Evolutionary conservation across 2,329 filamentous ascomycete genomes (phyloP).

Genomic region (Xylariomycetidae sp.): DNA sequence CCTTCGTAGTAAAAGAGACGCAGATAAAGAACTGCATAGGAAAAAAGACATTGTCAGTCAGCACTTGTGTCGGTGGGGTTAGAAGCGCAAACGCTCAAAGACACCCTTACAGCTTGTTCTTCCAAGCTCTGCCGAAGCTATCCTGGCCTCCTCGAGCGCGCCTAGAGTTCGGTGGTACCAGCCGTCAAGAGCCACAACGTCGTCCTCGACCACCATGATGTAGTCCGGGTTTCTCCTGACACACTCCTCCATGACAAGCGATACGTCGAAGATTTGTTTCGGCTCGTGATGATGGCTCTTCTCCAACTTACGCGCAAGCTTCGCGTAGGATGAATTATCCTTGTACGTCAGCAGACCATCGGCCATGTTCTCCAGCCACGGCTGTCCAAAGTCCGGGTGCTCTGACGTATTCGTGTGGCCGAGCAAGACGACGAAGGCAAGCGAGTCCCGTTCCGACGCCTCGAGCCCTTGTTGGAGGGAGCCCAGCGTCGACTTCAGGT

Average conservation of each 20-base stretch:
- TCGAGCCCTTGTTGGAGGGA: constrained; percentile 17
- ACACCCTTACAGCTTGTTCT: constrained; percentile 14
- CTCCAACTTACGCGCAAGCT: not conserved
- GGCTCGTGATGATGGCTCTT: constrained; percentile 12
- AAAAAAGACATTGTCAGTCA: too few relatives aligned
- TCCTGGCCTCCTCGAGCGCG: constrained; percentile 12
- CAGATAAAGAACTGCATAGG: constrained; percentile 20
- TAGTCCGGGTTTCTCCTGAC: constrained; percentile 13
- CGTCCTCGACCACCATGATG: constrained; percentile 19
- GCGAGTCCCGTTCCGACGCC: constrained; percentile 11
- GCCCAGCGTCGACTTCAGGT: constrained; percentile 17
- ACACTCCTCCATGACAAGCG: constrained; percentile 14
- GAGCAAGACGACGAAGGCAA: constrained; percentile 18
- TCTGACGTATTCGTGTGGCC: constrained; percentile 15
- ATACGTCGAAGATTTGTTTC: constrained; percentile 17
- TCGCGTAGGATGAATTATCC: constrained; percentile 1
- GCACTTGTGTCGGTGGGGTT: too few relatives aligned
- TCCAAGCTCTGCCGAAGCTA: constrained; percentile 14
- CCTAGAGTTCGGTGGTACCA: constrained; percentile 16
- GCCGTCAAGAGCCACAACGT: constrained; percentile 19
- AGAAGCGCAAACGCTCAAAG: too few relatives aligned
- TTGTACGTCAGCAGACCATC: constrained; percentile 15
- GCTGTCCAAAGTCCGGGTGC: constrained; percentile 14
- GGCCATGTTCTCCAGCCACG: constrained; percentile 16
- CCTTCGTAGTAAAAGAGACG: constrained; percentile 23